These are phyloP conservation scores for Suhomyces tanzawaensis DNA, from an alignment of 805 yeast genomes.

Conservation along the genomic window DNA sequence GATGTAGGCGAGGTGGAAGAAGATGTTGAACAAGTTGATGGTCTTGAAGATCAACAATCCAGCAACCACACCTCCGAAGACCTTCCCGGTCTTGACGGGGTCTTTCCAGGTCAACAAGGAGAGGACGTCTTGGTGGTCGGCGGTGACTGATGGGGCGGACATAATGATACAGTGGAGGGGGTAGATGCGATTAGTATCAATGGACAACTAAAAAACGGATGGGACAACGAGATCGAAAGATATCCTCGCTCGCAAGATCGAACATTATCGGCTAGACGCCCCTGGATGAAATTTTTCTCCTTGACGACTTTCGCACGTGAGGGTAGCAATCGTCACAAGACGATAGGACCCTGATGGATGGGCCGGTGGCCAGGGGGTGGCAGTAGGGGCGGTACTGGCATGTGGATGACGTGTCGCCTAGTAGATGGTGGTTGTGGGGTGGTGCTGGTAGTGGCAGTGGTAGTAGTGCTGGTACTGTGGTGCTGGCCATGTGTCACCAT, in stretches of 20 bases:
- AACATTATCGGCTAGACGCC: constrained; percentile 5
- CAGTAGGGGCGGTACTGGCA: too few species aligned
- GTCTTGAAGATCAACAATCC: constrained; percentile 57
- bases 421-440: too few species aligned
- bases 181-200: background rate
- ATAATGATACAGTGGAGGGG: background rate
- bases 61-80: constrained; percentile 61
- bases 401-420: too few species aligned
- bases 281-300: constrained; percentile 7
- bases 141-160: background rate
- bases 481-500: too few species aligned
- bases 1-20: constrained; percentile 59
- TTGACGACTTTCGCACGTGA: constrained; percentile 6
- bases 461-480: too few species aligned
- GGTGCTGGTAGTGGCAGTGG: too few species aligned
- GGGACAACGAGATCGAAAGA: background rate
- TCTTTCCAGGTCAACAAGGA: constrained; percentile 68
- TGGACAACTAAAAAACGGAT: background rate
- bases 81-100: constrained; percentile 74
- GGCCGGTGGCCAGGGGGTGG: background rate
- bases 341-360: constrained; percentile 2
- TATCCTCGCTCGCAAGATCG: constrained; percentile 3
- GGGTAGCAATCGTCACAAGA: constrained; percentile 4
- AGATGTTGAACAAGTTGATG: constrained; percentile 58
- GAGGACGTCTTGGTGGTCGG: constrained; percentile 11